Conservation (phyloP, 106 monocot genomes). For the Triglochin maritima region DNA sequence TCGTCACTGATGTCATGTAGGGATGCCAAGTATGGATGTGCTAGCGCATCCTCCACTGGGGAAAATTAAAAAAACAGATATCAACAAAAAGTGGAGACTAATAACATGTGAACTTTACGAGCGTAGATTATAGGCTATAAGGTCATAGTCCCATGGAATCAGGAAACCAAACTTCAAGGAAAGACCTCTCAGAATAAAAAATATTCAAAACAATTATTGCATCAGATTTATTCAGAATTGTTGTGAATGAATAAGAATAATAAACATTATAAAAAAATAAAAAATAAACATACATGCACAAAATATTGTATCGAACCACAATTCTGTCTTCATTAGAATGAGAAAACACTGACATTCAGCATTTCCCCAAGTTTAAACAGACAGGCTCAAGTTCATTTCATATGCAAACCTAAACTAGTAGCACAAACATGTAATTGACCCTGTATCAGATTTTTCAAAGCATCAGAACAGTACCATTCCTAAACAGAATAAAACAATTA, state of each 20-base stretch:
- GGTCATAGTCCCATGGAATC: not conserved
- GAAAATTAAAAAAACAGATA: not conserved
- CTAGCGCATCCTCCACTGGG: conserved; percentile 80
- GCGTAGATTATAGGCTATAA: not conserved
- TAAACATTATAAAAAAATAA: too few species aligned
- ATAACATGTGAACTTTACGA: not conserved
- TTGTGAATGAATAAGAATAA: too few species aligned
- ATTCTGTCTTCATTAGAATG: too few species aligned
- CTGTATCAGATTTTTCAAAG: not conserved
- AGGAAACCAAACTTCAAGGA: not conserved
- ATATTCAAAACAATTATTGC: not conserved
- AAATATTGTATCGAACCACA: too few species aligned
- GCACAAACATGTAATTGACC: not conserved
- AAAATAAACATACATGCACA: too few species aligned
- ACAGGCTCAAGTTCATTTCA: too few species aligned
- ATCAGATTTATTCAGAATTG: not conserved
- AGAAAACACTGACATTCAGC: not conserved
- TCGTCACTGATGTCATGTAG: conserved; percentile 78
- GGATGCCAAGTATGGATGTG: conserved; percentile 68
- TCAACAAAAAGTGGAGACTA: not conserved
- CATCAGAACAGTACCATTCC: not conserved
- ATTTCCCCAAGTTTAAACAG: not conserved
- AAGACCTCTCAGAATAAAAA: not conserved
- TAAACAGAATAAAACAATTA: not conserved
- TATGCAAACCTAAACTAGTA: not conserved